These are phyloP conservation scores for Lasiosphaeria miniovina DNA, from an alignment of 495 filamentous ascomycete genomes.

Conservation along the genomic window DNA sequence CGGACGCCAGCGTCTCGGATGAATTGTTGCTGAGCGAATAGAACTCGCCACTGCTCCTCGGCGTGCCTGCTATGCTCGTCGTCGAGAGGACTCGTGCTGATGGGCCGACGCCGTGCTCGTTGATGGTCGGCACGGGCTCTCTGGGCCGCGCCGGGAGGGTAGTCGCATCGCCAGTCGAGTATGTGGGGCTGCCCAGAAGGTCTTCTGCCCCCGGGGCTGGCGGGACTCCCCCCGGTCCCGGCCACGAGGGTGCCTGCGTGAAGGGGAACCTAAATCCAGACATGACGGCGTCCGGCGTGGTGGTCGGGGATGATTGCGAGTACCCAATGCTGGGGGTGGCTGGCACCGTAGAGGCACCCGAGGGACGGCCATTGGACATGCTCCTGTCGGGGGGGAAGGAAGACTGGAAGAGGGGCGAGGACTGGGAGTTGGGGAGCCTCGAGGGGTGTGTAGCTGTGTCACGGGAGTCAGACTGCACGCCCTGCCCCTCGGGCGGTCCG, in stretches of 20 bases:
- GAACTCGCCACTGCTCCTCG: conserved; percentile 89
- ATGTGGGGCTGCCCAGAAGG: conserved; percentile 34
- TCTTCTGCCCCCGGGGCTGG: neutral
- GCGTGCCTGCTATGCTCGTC: conserved; percentile 63
- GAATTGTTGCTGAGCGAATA: conserved; percentile 93
- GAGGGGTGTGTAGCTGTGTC: conserved; percentile 41
- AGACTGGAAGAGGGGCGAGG: conserved; percentile 46
- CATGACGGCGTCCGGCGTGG: conserved; percentile 39
- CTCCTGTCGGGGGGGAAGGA: conserved; percentile 45
- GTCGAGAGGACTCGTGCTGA: conserved; percentile 68
- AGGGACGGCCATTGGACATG: conserved; percentile 32
- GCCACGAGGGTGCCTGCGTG: conserved; percentile 42
- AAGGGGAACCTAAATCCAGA: conserved; percentile 71
- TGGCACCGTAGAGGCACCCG: conserved; percentile 38
- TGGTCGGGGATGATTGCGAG: conserved; percentile 29
- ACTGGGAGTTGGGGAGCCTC: conserved; percentile 34
- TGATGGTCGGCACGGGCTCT: conserved; percentile 42
- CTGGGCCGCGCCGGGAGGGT: conserved; percentile 34
- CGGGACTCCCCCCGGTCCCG: conserved; percentile 18
- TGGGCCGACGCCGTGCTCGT: conserved; percentile 57
- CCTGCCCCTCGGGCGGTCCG: conserved; percentile 8
- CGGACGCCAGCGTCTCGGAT: conserved; percentile 86
- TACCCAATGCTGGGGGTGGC: conserved; percentile 36
- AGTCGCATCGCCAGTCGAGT: conserved; percentile 29
- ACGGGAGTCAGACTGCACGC: conserved; percentile 2